A percentile compares a stretch with the other conserved stretches of the same genome.
Conservation (phyloP, 208 protist species). For the Herpetomonas tarakana region DNA sequence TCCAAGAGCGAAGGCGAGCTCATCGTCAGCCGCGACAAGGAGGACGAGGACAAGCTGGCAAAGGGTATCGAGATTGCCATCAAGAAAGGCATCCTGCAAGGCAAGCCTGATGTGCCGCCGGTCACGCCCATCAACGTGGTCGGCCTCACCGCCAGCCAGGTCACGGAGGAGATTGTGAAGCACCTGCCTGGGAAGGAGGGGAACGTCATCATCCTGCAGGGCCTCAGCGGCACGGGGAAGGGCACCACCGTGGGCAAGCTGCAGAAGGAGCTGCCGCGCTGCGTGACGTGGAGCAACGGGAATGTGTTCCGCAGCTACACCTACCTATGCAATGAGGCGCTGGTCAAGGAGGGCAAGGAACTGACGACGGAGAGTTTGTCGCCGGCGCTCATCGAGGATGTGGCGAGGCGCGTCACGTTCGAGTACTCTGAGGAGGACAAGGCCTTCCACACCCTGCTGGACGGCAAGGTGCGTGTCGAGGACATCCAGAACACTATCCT, state of each 20-base stretch:
- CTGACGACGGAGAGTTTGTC: conserved; percentile 54
- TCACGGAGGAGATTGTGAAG: conserved; percentile 66
- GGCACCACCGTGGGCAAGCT: conserved; percentile 86
- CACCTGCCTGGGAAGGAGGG: conserved; percentile 57
- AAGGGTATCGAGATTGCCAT: conserved; percentile 77
- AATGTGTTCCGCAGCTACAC: conserved; percentile 93
- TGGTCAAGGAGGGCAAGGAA: conserved; percentile 38
- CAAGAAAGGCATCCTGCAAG: conserved; percentile 58
- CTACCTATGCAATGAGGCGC: conserved; percentile 62
- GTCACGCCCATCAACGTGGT: conserved; percentile 65
- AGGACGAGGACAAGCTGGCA: conserved; percentile 89
- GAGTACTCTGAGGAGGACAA: conserved; percentile 40
- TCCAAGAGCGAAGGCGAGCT: conserved; percentile 55
- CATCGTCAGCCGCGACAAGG: conserved; percentile 78
- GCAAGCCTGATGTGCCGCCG: conserved; percentile 19
- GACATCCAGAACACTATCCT: conserved; percentile 89
- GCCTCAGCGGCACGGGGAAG: conserved; percentile 90
- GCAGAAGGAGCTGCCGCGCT: conserved; percentile 61
- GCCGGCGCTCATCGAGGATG: conserved; percentile 43
- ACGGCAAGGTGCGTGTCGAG: conserved; percentile 52
- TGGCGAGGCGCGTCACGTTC: conserved; percentile 71
- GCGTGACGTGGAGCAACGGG: conserved; percentile 90
- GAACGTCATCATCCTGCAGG: conserved; percentile 87
- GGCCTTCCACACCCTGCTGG: conserved; percentile 66
- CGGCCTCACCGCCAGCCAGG: conserved; percentile 67